Evolutionary conservation across 495 filamentous ascomycete genomes (phyloP).

Genomic region (Aeminium ludgeri): DNA sequence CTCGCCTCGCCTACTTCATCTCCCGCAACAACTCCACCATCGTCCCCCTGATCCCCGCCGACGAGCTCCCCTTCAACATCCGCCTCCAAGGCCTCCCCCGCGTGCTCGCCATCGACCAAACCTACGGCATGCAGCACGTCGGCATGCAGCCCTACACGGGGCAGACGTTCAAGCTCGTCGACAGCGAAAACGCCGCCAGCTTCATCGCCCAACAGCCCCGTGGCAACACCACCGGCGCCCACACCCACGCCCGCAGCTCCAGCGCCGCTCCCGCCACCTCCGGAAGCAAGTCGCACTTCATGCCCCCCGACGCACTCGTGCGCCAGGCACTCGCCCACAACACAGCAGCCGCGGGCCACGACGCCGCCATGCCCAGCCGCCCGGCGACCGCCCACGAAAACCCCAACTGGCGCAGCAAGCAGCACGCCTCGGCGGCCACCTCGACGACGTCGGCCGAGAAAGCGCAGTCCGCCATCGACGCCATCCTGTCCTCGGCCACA

Average conservation of each 20-base stretch:
- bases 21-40: constrained; percentile 12
- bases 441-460: neutral
- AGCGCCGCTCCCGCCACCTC: neutral
- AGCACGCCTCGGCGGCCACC: too few relatives aligned
- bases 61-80: constrained; percentile 16
- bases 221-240: neutral
- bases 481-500: constrained; percentile 10
- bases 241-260: neutral
- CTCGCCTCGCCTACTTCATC: constrained; percentile 8
- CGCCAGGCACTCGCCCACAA: constrained; percentile 7
- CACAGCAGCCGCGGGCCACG: neutral
- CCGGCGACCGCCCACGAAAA: constrained; percentile 9
- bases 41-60: constrained; percentile 15
- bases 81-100: constrained; percentile 13
- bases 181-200: too few relatives aligned
- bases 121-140: constrained; percentile 12
- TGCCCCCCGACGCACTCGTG: constrained; percentile 11
- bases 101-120: constrained; percentile 5
- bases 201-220: too few relatives aligned
- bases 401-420: constrained; percentile 8
- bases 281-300: neutral
- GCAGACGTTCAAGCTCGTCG: constrained; percentile 10
- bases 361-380: neutral
- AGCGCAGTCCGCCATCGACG: constrained; percentile 14
- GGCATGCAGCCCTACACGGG: constrained; percentile 8